Evolutionary conservation across 2,329 filamentous ascomycete genomes (phyloP), one percentile per base, ranked within the genome.

Genomic region (Epichloe scottii): DNA sequence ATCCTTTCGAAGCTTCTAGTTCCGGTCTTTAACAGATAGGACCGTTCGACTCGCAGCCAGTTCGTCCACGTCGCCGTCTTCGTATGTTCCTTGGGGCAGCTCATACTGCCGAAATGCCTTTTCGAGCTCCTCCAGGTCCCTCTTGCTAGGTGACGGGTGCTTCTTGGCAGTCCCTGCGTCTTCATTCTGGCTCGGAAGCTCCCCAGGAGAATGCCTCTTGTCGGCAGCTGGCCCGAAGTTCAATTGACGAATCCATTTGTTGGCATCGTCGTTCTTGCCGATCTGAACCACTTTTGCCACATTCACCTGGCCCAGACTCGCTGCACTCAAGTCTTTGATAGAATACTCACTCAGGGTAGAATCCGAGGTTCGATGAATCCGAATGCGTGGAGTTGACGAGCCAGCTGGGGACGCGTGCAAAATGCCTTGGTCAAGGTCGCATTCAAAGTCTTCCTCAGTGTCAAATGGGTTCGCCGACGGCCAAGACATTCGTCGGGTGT

Each of bases 81-180:
- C 48, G 3, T 53, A 55, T 23, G 53, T 40, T 14, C 55, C 52
- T 33, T 58, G 57, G 4, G 62, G 51, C 23, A 55, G 53, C 10
- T 57, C 56, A 47, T 68, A 69, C 19, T 60, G 58, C 49, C 61
- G 62, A 17, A 72, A 63, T 2, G 64, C 66, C 34, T 54, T 51
- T 46, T 68, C 65, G 23, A 72, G 58, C n/a, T 65, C 58, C 46
- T 71, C 64, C 21, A 73, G 58, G 10, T 64, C 65, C 33, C 62
- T 59, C 52, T 72, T 72, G 59, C 66, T 71, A 2, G 71, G 71
- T 2, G 71, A 73, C 5, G 71, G 71, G 39, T 73, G 70, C 51
- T 73, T 73, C 61, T 73, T 73, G 15, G 61, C 58, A 40, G 55
- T 54, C 43, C 59, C 57, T 40, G 7, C 30, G 12, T 50, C 48